Evolutionary conservation across 495 filamentous ascomycete genomes (phyloP).

Genomic region (Daldinia bambusicola): DNA sequence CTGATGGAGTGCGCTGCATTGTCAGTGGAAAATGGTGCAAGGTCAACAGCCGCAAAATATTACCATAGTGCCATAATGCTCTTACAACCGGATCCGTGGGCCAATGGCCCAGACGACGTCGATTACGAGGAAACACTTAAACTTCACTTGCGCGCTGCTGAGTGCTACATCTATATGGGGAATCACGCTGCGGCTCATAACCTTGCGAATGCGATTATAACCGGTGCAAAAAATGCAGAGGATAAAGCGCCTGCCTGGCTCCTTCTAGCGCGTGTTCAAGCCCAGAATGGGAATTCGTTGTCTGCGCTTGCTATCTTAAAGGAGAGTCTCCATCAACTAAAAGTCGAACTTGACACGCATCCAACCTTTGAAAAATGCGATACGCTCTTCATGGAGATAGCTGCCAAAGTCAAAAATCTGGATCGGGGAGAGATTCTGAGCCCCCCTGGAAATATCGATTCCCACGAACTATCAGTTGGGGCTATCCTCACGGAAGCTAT

Average conservation of each 20-base stretch:
- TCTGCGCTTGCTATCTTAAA: conserved; percentile 75
- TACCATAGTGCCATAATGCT: conserved; percentile 78
- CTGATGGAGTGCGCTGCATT: conserved; percentile 79
- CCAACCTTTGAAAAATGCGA: conserved; percentile 82
- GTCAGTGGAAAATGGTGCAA: conserved; percentile 81
- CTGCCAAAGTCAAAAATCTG: conserved; percentile 65
- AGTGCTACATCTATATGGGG: conserved; percentile 81
- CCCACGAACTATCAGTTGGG: conserved; percentile 70
- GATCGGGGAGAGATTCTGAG: conserved; percentile 65
- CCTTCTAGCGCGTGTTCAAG: conserved; percentile 77
- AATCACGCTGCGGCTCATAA: conserved; percentile 70
- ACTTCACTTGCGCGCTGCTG: conserved; percentile 78
- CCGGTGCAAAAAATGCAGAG: conserved; percentile 69
- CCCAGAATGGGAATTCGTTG: conserved; percentile 74
- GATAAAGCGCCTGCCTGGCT: conserved; percentile 85
- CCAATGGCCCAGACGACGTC: conserved; percentile 72
- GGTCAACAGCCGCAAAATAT: conserved; percentile 80
- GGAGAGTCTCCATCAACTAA: conserved; percentile 73
- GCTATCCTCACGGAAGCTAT: conserved; percentile 80
- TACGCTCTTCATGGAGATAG: conserved; percentile 69
- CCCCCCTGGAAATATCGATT: conserved; percentile 62
- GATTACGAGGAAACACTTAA: conserved; percentile 86
- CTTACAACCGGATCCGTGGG: conserved; percentile 82
- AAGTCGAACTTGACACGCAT: conserved; percentile 68
- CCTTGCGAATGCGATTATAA: conserved; percentile 71